Conservation (phyloP, 768 basidiomycete species). For the Coprinopsis cinerea region DNA sequence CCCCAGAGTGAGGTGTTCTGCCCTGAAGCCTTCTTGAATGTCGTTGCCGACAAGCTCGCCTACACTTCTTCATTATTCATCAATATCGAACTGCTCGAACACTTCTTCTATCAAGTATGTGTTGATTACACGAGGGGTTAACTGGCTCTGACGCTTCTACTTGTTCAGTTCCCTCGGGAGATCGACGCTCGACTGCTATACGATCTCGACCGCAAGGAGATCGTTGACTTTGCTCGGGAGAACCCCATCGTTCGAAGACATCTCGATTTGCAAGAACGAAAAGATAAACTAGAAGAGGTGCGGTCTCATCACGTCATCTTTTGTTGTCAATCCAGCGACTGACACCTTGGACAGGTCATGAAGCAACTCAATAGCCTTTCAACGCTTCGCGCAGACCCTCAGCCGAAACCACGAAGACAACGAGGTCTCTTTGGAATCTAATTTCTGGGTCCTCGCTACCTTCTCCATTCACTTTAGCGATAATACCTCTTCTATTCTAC, state of each 20-base stretch:
- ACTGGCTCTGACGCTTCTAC: conserved; percentile 1
- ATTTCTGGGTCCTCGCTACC: not conserved
- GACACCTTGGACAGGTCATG: conserved; percentile 60
- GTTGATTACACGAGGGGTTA: not conserved
- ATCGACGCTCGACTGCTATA: conserved; percentile 92
- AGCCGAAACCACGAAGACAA: conserved; percentile 65
- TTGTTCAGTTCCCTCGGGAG: conserved; percentile 84
- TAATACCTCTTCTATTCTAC: no score
- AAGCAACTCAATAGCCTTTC: conserved; percentile 91
- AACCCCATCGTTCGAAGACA: conserved; percentile 86
- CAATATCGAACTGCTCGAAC: conserved; percentile 95
- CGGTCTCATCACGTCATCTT: conserved; percentile 6
- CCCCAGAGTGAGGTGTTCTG: conserved; percentile 88
- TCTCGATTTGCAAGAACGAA: conserved; percentile 91
- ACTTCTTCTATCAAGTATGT: conserved; percentile 95
- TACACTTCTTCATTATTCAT: conserved; percentile 98
- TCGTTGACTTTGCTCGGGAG: conserved; percentile 89
- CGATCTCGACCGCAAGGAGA: conserved; percentile 87
- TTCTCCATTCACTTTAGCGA: conserved; percentile 7
- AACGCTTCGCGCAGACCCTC: conserved; percentile 78
- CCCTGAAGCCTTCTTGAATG: conserved; percentile 94
- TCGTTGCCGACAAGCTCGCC: conserved; percentile 94
- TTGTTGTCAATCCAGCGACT: conserved; percentile 4
- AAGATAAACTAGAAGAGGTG: conserved; percentile 95
- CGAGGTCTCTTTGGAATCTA: conserved; percentile 75